Base-by-base conservation (phyloP, 441 rosid genomes). In the Raphanus hybrid region DNA sequence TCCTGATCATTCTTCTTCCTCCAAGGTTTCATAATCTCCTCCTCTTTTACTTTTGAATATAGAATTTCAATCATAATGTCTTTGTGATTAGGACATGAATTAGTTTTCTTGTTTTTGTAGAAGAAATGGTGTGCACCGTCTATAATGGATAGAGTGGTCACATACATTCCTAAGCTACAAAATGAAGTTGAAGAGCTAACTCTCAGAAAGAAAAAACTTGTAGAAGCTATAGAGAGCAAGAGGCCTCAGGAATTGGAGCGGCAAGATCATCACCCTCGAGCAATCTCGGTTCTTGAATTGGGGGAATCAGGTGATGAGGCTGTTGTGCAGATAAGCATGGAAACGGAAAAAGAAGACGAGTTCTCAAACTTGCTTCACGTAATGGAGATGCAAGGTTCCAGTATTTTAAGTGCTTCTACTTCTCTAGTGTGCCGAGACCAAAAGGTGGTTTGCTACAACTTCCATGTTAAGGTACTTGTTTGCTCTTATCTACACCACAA, bases 131-230 rank as follows among this genome's bases (percentile, higher is more conserved):
- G 84, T 73, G 78, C 88, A 4, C 86, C 86, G 0, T 69, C 67
- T 60, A 80, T 87, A 9, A 76, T 86, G 2, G 88, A 86, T 54
- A 80, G 76, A 68, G 81, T 73, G 20, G 64, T 82, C 3, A 77
- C 82, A 57, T 87, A 84, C 84, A 84, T 86, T 70, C 88, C 89
- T 2, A 82, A 80, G 74, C 74, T 86, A 16, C 81, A 66, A 15
- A 73, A 69, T n/a, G 88, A 86, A 64, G 80, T 87, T 18, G 77
- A 81, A 57, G 77, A 86, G 50, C 64, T 84, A 15, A 77, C 76
- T 48, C 66, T 82, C 9, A 75, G 67, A 75, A 75, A 79, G 18
- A 6, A 75, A 0, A 54, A 75, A 20, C 75, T 79, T 65, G 39
- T 26, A 6, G 34, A 63, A 6, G 50, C 10, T 2, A 63, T 73